phyloP scores from a whole-genome alignment of 345 rosid genomes.

The Hibiscus tridactylites region DNA sequence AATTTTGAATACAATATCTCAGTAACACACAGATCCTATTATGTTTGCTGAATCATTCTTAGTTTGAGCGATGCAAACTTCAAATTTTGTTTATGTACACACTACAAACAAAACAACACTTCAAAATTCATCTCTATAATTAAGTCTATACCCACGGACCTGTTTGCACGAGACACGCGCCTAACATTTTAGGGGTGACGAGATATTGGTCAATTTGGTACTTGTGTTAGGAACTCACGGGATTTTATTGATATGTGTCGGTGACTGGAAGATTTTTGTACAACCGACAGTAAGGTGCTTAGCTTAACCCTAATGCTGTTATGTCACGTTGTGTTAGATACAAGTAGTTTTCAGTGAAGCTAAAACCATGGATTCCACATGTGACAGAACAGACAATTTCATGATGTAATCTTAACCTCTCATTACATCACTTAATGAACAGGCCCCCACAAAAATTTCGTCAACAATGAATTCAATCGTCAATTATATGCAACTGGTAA shows the following conservation, averaged over 20 bases:
- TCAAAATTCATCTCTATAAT: no score
- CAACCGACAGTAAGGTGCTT: slow-evolving; percentile 1
- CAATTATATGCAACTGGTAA: no score
- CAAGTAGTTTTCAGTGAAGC: neutral
- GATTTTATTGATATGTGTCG: slow-evolving; percentile 14
- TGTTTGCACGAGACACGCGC: neutral
- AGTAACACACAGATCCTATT: no score
- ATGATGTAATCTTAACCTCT: neutral
- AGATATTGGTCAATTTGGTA: neutral
- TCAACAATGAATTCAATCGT: no score
- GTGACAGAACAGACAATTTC: neutral
- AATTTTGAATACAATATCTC: no score
- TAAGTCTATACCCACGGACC: no score
- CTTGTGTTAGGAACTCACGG: slow-evolving; percentile 3
- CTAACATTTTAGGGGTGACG: no score
- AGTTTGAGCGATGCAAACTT: no score
- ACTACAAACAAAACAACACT: no score
- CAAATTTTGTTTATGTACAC: no score
- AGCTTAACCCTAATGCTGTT: neutral
- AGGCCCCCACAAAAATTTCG: no score
- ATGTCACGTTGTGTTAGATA: neutral
- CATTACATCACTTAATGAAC: neutral
- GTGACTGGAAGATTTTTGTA: slow-evolving; percentile 2
- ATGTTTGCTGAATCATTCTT: no score
- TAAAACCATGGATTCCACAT: neutral